phyloP scores from a whole-genome alignment of 805 yeast species.

The Saturnispora diversa region DNA sequence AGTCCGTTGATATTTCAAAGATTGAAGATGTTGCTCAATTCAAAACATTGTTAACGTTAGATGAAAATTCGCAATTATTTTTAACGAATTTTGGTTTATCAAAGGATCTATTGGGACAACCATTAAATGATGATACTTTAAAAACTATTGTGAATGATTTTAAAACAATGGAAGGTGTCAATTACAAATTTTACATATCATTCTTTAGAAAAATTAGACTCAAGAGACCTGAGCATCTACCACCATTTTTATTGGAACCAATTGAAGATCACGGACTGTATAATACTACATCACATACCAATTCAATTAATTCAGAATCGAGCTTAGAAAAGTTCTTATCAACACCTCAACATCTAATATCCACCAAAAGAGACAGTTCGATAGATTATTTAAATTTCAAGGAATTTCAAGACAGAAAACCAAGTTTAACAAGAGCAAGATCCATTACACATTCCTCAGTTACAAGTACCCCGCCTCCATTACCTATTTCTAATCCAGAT shows the following conservation, averaged over 20 bases:
- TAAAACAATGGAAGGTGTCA: background rate
- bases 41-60: constrained; percentile 35
- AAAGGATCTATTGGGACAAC: constrained; percentile 10
- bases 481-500: no score
- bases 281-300: constrained; percentile 47
- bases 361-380: constrained; percentile 29
- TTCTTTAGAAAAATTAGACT: background rate
- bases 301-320: constrained; percentile 43
- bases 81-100: constrained; percentile 12
- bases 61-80: constrained; percentile 8
- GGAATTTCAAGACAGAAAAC: constrained; percentile 26
- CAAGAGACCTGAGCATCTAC: background rate
- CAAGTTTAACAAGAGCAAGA: constrained; percentile 24
- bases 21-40: constrained; percentile 32
- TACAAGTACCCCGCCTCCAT: constrained; percentile 2
- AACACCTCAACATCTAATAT: constrained; percentile 62
- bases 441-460: constrained; percentile 23
- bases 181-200: background rate
- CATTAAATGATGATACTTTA: background rate
- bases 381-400: constrained; percentile 53
- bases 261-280: constrained; percentile 23
- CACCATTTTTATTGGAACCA: constrained; percentile 5
- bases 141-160: background rate
- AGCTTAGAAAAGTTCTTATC: constrained; percentile 37
- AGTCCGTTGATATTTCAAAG: constrained; percentile 37